A percentile compares a stretch with the other conserved stretches of the same genome.
phyloP scores from a whole-genome alignment of 345 rosid genomes.

The Lumnitzera racemosa region DNA sequence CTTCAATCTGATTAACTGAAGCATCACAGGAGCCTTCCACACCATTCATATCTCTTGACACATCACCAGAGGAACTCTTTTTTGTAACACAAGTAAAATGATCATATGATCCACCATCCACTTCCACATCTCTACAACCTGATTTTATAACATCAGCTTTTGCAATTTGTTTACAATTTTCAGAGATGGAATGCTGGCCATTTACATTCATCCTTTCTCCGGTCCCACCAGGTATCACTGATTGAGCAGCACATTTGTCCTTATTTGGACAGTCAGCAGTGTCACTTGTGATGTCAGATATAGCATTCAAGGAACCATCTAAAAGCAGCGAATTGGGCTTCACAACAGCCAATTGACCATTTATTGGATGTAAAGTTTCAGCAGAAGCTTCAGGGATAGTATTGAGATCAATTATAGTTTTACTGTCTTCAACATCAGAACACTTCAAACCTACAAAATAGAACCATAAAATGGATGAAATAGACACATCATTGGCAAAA shows the following conservation, averaged over 20 bases:
- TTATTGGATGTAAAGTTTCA: slow-evolving; percentile 9
- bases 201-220: not conserved
- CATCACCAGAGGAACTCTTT: too few species aligned
- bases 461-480: not conserved
- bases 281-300: slow-evolving; percentile 14
- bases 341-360: slow-evolving; percentile 19
- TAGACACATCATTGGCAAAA: slow-evolving; percentile 1
- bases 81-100: too few species aligned
- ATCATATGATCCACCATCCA: too few species aligned
- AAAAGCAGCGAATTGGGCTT: slow-evolving; percentile 20
- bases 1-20: too few species aligned
- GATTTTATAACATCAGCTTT: not conserved
- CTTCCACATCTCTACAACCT: not conserved
- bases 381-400: slow-evolving; percentile 11
- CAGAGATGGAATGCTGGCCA: not conserved
- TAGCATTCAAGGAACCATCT: slow-evolving; percentile 17
- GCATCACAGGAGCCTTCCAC: too few species aligned
- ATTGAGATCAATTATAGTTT: slow-evolving; percentile 18
- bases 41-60: too few species aligned
- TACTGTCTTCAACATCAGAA: not conserved
- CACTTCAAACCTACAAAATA: slow-evolving; percentile 1
- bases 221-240: not conserved
- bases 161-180: not conserved
- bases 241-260: not conserved
- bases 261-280: slow-evolving; percentile 9